Evolutionary conservation across 139 green algal genomes (phyloP).

Genomic region (Mychonastes homosphaera): DNA sequence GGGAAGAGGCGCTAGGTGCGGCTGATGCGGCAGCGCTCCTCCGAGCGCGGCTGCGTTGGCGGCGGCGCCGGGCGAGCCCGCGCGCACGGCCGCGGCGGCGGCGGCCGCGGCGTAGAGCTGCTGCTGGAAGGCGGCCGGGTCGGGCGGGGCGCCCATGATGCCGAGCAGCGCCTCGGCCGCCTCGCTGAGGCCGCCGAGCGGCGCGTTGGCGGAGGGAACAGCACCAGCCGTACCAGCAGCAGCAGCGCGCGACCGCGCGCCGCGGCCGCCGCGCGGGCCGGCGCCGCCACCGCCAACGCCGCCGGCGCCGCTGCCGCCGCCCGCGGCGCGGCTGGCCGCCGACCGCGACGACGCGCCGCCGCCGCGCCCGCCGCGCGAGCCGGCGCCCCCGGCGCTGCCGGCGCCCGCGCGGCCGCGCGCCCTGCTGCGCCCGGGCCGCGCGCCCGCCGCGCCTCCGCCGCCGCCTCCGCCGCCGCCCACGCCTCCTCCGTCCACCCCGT

Average conservation of each 20-base stretch:
- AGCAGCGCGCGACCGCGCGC: not conserved
- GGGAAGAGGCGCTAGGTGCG: not conserved
- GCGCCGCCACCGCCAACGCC: not conserved
- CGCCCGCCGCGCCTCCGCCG: not conserved
- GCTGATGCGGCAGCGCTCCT: too few relatives aligned
- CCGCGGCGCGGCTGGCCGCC: not conserved
- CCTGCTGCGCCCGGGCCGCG: not conserved
- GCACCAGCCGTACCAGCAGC: not conserved
- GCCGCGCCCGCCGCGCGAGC: too few relatives aligned
- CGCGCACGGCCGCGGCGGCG: not conserved
- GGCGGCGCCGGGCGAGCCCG: not conserved
- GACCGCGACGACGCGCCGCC: not conserved
- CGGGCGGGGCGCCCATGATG: constrained; percentile 15
- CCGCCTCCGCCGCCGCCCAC: not conserved
- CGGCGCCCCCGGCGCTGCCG: not conserved
- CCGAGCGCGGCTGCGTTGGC: not conserved
- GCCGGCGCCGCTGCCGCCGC: constrained; percentile 1
- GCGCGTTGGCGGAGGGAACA: not conserved
- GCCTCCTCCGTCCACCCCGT: not conserved
- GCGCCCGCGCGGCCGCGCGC: not conserved
- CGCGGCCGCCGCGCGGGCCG: not conserved
- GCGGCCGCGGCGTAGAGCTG: not conserved
- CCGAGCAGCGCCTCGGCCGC: constrained; percentile 19
- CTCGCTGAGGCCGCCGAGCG: constrained; percentile 6
- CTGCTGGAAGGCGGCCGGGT: too few relatives aligned